phyloP scores from a whole-genome alignment of 75 land plant species.

The Selaginella moellendorffii region DNA sequence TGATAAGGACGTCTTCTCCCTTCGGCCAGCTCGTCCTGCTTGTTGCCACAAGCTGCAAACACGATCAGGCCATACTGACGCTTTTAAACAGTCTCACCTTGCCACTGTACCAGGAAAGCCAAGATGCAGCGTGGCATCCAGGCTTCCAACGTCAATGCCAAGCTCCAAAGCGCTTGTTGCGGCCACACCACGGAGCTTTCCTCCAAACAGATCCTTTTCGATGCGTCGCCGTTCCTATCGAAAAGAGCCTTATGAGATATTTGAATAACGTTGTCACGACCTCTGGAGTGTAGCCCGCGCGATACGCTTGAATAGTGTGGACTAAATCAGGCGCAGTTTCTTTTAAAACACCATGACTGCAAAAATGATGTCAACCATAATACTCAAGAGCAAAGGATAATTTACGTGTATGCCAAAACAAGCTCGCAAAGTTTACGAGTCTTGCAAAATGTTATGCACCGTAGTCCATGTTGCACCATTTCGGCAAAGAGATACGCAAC shows the following conservation, averaged over 20 bases:
- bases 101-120: conserved; percentile 96
- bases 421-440: conserved; percentile 89
- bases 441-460: conserved; percentile 87
- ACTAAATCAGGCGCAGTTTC: conserved; percentile 54
- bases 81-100: conserved; percentile 35
- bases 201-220: conserved; percentile 76
- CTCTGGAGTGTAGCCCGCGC: conserved; percentile 79
- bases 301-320: conserved; percentile 60
- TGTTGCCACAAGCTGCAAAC: conserved; percentile 91
- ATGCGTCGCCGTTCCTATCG: conserved; percentile 78
- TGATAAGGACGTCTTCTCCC: conserved; percentile 71
- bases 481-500: conserved; percentile 68
- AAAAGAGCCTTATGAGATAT: not conserved
- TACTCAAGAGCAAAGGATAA: conserved; percentile 6
- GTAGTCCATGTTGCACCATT: conserved; percentile 94
- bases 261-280: conserved; percentile 16
- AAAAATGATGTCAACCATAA: not conserved
- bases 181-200: conserved; percentile 76
- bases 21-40: conserved; percentile 92
- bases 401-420: conserved; percentile 81
- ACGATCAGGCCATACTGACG: not conserved
- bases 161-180: conserved; percentile 98
- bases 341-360: conserved; percentile 73
- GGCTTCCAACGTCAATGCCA: conserved; percentile 92
- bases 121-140: conserved; percentile 94